A percentile compares a stretch with the other conserved stretches of the same genome.
Evolutionary conservation across 176 grass and related monocot genomes (phyloP).

Genomic region (Cenchrus purpureus): DNA sequence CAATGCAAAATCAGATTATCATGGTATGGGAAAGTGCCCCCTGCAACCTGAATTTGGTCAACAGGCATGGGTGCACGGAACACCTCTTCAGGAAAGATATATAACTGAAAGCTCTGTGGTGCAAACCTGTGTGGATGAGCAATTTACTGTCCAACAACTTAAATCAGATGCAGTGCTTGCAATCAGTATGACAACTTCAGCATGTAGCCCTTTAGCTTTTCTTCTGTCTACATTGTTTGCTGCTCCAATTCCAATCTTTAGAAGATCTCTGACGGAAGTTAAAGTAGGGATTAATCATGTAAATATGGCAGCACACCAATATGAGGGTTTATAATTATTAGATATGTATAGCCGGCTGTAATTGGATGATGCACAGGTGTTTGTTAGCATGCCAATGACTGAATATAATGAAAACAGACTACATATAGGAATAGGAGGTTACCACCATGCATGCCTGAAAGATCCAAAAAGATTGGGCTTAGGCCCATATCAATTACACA

Average conservation of each 20-base stretch:
- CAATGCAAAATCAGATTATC: constrained; percentile 9
- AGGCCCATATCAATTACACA: neutral
- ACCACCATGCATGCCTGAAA: constrained; percentile 17
- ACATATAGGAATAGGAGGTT: neutral
- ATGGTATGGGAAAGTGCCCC: neutral
- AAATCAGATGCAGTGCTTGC: constrained; percentile 42
- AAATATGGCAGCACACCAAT: constrained; percentile 1
- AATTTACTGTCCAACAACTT: constrained; percentile 51
- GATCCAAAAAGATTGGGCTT: neutral
- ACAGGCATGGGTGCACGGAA: neutral
- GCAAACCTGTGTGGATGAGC: constrained; percentile 58
- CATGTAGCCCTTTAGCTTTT: constrained; percentile 43
- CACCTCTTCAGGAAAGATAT: neutral
- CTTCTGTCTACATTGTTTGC: constrained; percentile 41
- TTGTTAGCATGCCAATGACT: neutral
- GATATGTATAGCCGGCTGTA: neutral
- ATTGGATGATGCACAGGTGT: constrained; percentile 17
- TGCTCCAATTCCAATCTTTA: constrained; percentile 58
- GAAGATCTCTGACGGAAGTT: constrained; percentile 43
- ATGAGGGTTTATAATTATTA: neutral
- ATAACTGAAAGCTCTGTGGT: constrained; percentile 12
- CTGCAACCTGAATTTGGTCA: neutral
- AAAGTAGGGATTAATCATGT: neutral
- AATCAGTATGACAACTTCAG: constrained; percentile 61
- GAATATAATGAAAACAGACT: constrained; percentile 19